phyloP scores from a whole-genome alignment of 371 early-diverging fungal genomes.

The Syncephalastrum contaminatum region DNA sequence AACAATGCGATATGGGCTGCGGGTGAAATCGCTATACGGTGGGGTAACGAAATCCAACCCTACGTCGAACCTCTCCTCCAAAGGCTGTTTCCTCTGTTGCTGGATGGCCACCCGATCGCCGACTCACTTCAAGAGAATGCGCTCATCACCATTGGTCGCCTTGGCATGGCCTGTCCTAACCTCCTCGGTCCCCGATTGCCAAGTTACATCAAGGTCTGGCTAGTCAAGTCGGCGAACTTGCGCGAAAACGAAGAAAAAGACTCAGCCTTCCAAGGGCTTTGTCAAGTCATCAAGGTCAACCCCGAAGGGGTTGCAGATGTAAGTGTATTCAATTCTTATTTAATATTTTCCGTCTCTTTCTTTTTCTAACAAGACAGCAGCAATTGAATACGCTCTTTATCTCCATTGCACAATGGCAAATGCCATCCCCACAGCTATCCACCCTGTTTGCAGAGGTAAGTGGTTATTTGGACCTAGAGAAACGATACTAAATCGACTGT shows the following conservation, averaged over 20 bases:
- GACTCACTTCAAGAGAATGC: conserved; percentile 82
- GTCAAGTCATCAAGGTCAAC: conserved; percentile 75
- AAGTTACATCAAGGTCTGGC: conserved; percentile 70
- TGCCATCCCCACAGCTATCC: conserved; percentile 58
- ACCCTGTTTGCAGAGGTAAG: conserved; percentile 62
- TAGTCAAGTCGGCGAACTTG: conserved; percentile 58
- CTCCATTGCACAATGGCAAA: conserved; percentile 68
- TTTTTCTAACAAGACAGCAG: conserved; percentile 19
- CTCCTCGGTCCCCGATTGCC: conserved; percentile 69
- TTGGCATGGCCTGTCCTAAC: conserved; percentile 78
- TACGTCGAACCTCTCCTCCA: conserved; percentile 72
- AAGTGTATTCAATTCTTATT: neutral
- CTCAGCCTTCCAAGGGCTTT: conserved; percentile 88
- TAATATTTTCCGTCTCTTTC: neutral
- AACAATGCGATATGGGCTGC: conserved; percentile 96
- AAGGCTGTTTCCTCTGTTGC: conserved; percentile 72
- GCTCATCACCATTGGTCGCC: conserved; percentile 87
- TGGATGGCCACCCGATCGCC: conserved; percentile 42
- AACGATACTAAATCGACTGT: neutral
- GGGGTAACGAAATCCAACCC: conserved; percentile 53
- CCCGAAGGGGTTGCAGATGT: conserved; percentile 72
- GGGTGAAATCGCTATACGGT: conserved; percentile 90
- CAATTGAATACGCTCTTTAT: conserved; percentile 69
- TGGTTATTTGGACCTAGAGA: neutral
- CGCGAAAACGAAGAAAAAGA: conserved; percentile 91